phyloP scores from a whole-genome alignment of 352 stramenopile genomes.

The Aphanomyces astaci region DNA sequence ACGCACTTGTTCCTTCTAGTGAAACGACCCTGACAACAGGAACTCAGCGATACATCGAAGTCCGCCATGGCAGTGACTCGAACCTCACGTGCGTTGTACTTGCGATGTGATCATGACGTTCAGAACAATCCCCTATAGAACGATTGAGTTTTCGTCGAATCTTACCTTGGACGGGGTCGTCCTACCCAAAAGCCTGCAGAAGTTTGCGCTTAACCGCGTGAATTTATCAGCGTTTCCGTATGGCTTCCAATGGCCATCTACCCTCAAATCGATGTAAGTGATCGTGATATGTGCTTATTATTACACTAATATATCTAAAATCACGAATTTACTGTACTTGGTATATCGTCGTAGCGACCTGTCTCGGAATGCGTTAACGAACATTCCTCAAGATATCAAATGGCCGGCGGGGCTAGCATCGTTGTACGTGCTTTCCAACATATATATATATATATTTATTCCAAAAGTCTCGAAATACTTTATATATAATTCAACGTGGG shows the following conservation, averaged over 20 bases:
- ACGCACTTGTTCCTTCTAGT: neutral
- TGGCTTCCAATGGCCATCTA: neutral
- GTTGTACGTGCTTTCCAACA: too few species aligned
- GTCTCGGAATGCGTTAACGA: neutral
- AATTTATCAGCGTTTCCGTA: neutral
- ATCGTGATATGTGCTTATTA: neutral
- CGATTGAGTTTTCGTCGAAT: neutral
- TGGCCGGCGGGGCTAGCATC: neutral
- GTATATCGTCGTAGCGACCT: neutral
- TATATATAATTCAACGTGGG: too few species aligned
- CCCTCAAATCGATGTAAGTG: conserved; percentile 1
- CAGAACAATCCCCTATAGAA: too few species aligned
- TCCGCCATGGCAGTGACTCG: neutral
- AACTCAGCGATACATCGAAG: conserved; percentile 1
- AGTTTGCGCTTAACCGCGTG: conserved; percentile 11
- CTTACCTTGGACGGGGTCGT: neutral
- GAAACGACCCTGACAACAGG: conserved; percentile 14
- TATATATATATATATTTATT: too few species aligned
- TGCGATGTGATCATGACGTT: too few species aligned
- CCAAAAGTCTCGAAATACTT: too few species aligned
- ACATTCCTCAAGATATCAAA: neutral
- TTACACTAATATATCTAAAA: neutral
- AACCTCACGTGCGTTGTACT: neutral
- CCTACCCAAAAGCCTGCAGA: conserved; percentile 1
- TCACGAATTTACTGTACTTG: neutral